Evolutionary conservation across 768 basidiomycete species (phyloP).

Genomic region (Tulasnella sp.): DNA sequence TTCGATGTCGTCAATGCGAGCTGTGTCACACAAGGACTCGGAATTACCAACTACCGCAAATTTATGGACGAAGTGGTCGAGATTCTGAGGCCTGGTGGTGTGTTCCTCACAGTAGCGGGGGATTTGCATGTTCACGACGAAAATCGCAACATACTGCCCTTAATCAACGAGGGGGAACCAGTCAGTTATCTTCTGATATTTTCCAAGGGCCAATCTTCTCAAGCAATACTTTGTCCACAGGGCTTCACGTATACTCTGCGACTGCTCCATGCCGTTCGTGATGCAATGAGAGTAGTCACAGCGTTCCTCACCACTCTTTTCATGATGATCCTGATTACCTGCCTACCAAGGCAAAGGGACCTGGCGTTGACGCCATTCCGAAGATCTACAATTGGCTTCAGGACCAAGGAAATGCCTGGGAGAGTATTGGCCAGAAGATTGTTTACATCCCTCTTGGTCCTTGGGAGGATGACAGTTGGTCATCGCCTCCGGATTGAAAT

Average conservation of each 20-base stretch:
- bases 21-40: not conserved
- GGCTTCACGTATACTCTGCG: not conserved
- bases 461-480: slow-evolving; percentile 21
- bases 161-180: not conserved
- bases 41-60: not conserved
- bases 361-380: not conserved
- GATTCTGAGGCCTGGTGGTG: slow-evolving; percentile 14
- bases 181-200: not conserved
- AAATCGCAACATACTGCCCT: not conserved
- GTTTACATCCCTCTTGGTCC: slow-evolving; percentile 23
- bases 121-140: slow-evolving; percentile 10
- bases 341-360: not conserved
- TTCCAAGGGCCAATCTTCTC: not conserved
- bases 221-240: not conserved
- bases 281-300: not conserved
- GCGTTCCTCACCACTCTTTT: not conserved
- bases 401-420: slow-evolving; percentile 5
- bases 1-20: slow-evolving; percentile 6
- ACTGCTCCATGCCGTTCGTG: not conserved
- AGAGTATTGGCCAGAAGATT: not conserved
- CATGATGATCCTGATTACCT: not conserved
- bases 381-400: not conserved
- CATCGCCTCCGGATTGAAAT: not conserved
- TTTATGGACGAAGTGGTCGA: not conserved
- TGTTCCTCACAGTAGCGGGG: slow-evolving; percentile 13